phyloP scores from a whole-genome alignment of 345 rosid genomes.

The Acer campestre region DNA sequence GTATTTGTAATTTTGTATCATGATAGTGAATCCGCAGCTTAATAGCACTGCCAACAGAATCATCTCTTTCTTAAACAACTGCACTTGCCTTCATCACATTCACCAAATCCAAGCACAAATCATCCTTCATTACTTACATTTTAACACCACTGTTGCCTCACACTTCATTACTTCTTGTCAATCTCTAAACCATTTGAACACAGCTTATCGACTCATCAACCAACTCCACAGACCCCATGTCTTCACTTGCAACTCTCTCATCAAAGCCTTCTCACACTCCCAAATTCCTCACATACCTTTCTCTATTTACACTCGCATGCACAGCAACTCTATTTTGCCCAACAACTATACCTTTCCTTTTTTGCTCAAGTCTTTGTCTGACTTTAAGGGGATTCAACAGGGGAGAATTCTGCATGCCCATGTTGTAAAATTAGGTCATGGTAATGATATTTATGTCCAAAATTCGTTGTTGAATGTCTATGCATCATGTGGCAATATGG shows the following conservation, averaged over 20 bases:
- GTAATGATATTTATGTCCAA: constrained; percentile 43
- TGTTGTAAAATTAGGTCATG: constrained; percentile 46
- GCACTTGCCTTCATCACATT: constrained; percentile 31
- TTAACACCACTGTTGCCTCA: constrained; percentile 36
- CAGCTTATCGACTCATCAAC: constrained; percentile 32
- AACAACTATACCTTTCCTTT: constrained; percentile 59
- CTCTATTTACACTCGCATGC: constrained; percentile 46
- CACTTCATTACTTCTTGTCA: constrained; percentile 46
- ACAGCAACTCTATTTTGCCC: constrained; percentile 29
- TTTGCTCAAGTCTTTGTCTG: constrained; percentile 55
- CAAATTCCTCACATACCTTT: constrained; percentile 38
- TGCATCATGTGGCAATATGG: constrained; percentile 40
- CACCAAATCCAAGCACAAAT: constrained; percentile 53
- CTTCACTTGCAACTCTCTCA: constrained; percentile 54
- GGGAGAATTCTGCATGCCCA: constrained; percentile 50
- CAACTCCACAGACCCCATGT: constrained; percentile 39
- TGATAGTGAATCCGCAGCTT: constrained; percentile 22
- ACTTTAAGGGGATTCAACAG: constrained; percentile 29
- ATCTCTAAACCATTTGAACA: constrained; percentile 28
- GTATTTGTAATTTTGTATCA: background rate
- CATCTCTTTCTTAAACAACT: constrained; percentile 33
- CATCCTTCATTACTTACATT: constrained; percentile 39
- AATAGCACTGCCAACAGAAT: constrained; percentile 23
- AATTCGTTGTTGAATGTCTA: constrained; percentile 45
- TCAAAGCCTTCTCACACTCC: constrained; percentile 51